Percentiles rank a stretch among this genome's conserved stretches.
Evolutionary conservation across 2,329 filamentous ascomycete genomes (phyloP).

Genomic region (Aspergillus uvarum): DNA sequence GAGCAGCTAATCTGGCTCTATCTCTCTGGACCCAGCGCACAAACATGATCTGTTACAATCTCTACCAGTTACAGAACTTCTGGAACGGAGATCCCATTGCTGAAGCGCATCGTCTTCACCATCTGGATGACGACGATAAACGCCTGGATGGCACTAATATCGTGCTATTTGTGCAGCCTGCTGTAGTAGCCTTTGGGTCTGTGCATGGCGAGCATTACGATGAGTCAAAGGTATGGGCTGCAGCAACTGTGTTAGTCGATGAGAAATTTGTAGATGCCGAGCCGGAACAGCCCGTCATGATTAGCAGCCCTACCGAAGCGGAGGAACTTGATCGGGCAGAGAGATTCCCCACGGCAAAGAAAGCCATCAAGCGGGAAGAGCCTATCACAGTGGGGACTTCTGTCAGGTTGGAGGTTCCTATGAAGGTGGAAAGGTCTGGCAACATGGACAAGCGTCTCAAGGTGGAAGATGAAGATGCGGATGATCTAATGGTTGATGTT

Average conservation of each 20-base stretch:
- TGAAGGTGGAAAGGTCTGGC: no score
- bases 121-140: conserved; percentile 22
- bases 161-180: conserved; percentile 20
- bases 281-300: accelerated
- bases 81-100: conserved; percentile 5
- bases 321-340: no score
- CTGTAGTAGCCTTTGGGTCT: conserved; percentile 22
- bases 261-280: no score
- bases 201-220: conserved; percentile 25
- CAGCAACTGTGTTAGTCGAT: conserved; percentile 19
- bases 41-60: conserved; percentile 8
- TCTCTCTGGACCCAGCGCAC: conserved; percentile 24
- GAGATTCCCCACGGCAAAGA: no score
- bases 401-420: no score
- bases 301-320: no score
- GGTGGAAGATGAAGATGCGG: no score
- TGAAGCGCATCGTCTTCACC: conserved; percentile 21
- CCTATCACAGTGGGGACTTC: no score
- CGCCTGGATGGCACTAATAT: conserved; percentile 17
- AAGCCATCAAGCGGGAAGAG: no score
- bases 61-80: background rate
- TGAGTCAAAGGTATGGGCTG: conserved; percentile 21
- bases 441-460: no score
- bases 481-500: no score
- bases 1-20: conserved; percentile 15